phyloP scores from a whole-genome alignment of 2,329 filamentous ascomycete genomes.

The Fusarium piperis region DNA sequence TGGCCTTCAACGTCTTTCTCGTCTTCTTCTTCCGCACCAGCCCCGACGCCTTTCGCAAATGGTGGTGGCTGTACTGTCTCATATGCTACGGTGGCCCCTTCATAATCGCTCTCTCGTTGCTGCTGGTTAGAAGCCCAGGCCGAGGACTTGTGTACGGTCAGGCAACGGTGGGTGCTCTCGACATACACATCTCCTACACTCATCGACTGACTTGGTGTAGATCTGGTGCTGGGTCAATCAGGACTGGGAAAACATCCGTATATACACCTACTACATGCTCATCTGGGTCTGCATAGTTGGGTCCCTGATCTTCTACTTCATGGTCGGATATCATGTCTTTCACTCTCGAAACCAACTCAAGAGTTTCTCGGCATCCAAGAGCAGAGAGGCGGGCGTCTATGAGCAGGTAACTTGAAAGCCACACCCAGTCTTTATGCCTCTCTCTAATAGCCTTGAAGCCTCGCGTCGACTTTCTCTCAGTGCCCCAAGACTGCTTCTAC shows the following conservation, averaged over 20 bases:
- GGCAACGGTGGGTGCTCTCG: constrained; percentile 58
- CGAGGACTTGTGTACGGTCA: constrained; percentile 62
- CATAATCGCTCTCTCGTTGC: constrained; percentile 71
- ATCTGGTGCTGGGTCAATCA: constrained; percentile 71
- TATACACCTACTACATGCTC: constrained; percentile 70
- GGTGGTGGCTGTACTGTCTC: constrained; percentile 75
- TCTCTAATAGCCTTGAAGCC: constrained; percentile 25
- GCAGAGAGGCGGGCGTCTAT: constrained; percentile 36
- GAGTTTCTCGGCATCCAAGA: constrained; percentile 58
- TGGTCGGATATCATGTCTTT: constrained; percentile 69
- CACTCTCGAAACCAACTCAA: constrained; percentile 64
- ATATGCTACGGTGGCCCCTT: constrained; percentile 79
- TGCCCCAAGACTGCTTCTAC: constrained; percentile 52
- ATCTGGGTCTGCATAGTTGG: constrained; percentile 69
- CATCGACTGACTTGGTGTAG: constrained; percentile 45
- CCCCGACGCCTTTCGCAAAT: constrained; percentile 75
- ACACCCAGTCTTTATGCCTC: neutral
- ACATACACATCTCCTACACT: neutral
- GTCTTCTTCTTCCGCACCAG: constrained; percentile 70
- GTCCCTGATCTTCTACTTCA: constrained; percentile 64
- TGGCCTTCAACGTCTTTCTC: constrained; percentile 84
- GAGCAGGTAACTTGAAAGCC: constrained; percentile 47
- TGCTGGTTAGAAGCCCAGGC: constrained; percentile 60
- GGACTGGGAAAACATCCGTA: constrained; percentile 64
- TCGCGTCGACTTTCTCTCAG: constrained; percentile 36